A percentile compares a stretch with the other conserved stretches of the same genome.
Conservation (phyloP, 805 yeast species). For the Saccharomycopsis babjevae region DNA sequence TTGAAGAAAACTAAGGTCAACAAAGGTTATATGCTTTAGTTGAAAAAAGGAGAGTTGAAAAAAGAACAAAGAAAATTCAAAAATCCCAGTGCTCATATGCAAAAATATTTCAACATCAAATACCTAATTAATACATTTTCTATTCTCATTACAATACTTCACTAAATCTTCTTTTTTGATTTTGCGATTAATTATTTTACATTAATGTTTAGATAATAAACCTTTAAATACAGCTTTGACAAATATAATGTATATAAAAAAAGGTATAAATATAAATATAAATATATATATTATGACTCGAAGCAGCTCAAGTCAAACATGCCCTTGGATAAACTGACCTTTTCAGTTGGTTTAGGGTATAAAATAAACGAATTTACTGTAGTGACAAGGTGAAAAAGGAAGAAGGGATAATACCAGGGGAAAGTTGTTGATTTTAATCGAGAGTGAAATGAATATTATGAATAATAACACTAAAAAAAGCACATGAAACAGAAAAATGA, state of each 20-base stretch:
- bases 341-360: not conserved
- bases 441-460: not conserved
- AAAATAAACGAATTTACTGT: not conserved
- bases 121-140: too few relatives aligned
- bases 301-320: not conserved
- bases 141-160: too few relatives aligned
- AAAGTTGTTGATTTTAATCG: not conserved
- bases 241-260: not conserved
- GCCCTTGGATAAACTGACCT: not conserved
- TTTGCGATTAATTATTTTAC: not conserved
- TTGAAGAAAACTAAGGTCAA: too few relatives aligned
- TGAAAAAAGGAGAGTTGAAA: too few relatives aligned
- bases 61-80: too few relatives aligned
- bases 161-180: too few relatives aligned
- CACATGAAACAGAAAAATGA: not conserved
- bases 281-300: not conserved
- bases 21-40: too few relatives aligned
- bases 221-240: not conserved
- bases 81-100: too few relatives aligned
- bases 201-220: not conserved
- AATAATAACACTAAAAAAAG: not conserved
- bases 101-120: too few relatives aligned
- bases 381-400: not conserved
- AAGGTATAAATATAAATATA: not conserved
- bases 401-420: not conserved